These are phyloP conservation scores for Luvunga scandens DNA, from an alignment of 345 rosid genomes.

Conservation along the genomic window DNA sequence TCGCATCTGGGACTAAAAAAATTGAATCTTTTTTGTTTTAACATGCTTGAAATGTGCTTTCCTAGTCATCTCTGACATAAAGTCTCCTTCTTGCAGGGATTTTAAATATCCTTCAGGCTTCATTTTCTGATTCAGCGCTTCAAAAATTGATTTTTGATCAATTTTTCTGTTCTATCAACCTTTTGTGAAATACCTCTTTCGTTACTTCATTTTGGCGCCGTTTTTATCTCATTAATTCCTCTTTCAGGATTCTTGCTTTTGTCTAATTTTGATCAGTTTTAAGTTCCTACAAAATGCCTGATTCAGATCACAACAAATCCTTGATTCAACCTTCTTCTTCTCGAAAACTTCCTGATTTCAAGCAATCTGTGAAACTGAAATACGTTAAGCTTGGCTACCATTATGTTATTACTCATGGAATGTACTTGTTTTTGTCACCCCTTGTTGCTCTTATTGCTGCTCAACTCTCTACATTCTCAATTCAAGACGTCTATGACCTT, in stretches of 20 bases:
- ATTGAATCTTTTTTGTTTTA: not conserved
- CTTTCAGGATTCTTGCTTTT: not conserved
- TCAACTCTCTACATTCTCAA: slow-evolving; percentile 39
- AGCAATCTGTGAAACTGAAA: slow-evolving; percentile 48
- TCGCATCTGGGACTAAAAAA: not conserved
- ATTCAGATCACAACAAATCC: slow-evolving; percentile 12
- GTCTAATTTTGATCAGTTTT: not conserved
- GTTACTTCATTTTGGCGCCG: not conserved
- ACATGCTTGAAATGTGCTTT: not conserved
- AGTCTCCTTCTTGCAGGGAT: slow-evolving; percentile 11
- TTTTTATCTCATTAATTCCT: not conserved
- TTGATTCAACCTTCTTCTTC: slow-evolving; percentile 22
- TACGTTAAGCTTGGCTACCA: slow-evolving; percentile 50
- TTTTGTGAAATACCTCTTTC: not conserved
- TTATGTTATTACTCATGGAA: slow-evolving; percentile 35
- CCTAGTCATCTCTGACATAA: not conserved
- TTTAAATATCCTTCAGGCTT: not conserved
- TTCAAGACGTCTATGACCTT: slow-evolving; percentile 38
- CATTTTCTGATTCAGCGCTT: slow-evolving; percentile 4
- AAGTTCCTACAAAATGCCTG: slow-evolving; percentile 14
- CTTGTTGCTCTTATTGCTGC: slow-evolving; percentile 33
- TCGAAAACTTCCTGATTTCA: slow-evolving; percentile 41
- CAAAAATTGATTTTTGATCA: not conserved
- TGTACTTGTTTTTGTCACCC: slow-evolving; percentile 43
- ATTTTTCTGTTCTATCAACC: not conserved